Evolutionary conservation across 2,329 filamentous ascomycete species (phyloP), one percentile per base, ranked within the genome.

Genomic region (Fusarium coffeatum): DNA sequence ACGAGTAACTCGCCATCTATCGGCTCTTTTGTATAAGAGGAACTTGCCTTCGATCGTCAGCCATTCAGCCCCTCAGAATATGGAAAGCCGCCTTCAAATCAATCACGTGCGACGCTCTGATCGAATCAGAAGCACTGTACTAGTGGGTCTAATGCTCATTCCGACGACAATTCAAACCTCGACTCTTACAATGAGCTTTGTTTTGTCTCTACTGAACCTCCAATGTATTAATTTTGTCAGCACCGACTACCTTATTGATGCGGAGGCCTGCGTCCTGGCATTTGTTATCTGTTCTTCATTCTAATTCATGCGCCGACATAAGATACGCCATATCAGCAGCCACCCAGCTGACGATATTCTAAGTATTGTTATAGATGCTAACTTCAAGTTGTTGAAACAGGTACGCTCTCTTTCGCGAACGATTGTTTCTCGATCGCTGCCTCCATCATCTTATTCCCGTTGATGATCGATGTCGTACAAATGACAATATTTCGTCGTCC

Each of bases 381-480:
- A 55, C 55, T 37, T 72, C 59, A 74, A 40, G 65, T 60, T 34
- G 72, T 47, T 40, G 71, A 51, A 48, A 57, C 66, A 43, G 74
- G 55, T 48, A 59, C 64, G 54, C 55, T 69, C 54, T 84, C 82
- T 72, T 80, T 85, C 43, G 84, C 85, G 78, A 90, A 92, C 27
- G 86, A 87, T 48, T 83, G 85, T 76, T 86, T 91, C 83, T 96
- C 93, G 73, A 95, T 90, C 59, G 92, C 93, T 48, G 91, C 89
- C 50, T 93, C 92, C 86, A 99, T 94, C 83, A 98, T 93, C 76
- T 87, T 89, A 79, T 95, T 93, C 28, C 97, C 96, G 81, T 89
- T 97, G 64, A 98, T 89, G 43, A 99, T 91, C 56, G 92, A 93
- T 18, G 96, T 99, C 51, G 96, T 95, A 79, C 93, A 97, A 76